Conservation (phyloP, 169 alveolate species). For the Cryptosporidium xiaoi region DNA sequence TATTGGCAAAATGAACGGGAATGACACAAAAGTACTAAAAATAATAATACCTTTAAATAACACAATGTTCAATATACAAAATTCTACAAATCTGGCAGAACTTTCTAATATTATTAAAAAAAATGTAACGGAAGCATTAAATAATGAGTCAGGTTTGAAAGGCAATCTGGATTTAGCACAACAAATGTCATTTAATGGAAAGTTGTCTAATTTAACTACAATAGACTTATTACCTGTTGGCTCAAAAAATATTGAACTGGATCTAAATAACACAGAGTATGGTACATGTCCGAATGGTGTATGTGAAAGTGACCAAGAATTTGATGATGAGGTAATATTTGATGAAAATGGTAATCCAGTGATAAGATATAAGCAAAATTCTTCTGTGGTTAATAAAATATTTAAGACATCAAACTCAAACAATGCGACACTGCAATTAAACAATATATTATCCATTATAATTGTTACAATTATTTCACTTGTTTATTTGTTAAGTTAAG, state of each 20-base stretch:
- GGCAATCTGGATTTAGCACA: conserved; percentile 41
- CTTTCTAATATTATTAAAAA: conserved; percentile 8
- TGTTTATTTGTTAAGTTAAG: conserved; percentile 3
- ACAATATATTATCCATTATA: conserved; percentile 8
- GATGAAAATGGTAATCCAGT: conserved; percentile 11
- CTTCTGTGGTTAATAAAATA: conserved; percentile 4
- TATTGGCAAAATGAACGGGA: too few relatives aligned
- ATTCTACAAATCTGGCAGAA: conserved; percentile 9
- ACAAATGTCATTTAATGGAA: conserved; percentile 18
- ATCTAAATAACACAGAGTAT: conserved; percentile 28
- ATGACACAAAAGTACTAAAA: conserved; percentile 18
- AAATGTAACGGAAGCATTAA: conserved; percentile 1
- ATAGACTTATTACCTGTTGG: conserved; percentile 61
- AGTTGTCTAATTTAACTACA: conserved; percentile 47
- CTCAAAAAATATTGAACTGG: conserved; percentile 6
- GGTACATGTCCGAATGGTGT: conserved; percentile 74
- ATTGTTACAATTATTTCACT: background rate
- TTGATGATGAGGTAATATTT: conserved; percentile 21
- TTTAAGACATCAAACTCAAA: background rate
- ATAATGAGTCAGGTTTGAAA: conserved; percentile 37
- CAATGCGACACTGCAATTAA: background rate
- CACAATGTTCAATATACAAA: conserved; percentile 24
- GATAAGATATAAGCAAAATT: conserved; percentile 12
- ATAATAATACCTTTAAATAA: conserved; percentile 26
- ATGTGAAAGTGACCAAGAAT: conserved; percentile 50